A percentile compares a stretch with the other conserved stretches of the same genome.
These are phyloP conservation scores for Ceratobasidium theobromae DNA, from an alignment of 1,284 basidiomycete species.

Conservation along the genomic window DNA sequence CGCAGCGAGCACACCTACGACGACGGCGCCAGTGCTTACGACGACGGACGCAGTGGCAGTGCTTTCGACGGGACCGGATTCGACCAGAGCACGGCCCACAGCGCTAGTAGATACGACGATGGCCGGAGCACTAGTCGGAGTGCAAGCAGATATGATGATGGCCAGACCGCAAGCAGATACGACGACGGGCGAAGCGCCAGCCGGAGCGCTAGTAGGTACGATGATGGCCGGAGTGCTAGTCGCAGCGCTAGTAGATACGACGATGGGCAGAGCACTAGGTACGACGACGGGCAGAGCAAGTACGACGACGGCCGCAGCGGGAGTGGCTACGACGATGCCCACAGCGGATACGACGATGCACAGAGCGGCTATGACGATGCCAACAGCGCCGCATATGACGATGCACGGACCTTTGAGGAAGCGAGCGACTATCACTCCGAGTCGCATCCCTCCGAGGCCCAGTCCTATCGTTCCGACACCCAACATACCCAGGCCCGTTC, in stretches of 20 bases:
- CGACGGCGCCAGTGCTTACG: slow-evolving; percentile 21
- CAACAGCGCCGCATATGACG: slow-evolving; percentile 8
- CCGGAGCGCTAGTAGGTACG: not conserved
- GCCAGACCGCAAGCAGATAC: not conserved
- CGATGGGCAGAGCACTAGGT: slow-evolving; percentile 1
- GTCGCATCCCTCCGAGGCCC: not conserved
- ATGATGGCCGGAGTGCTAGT: not conserved
- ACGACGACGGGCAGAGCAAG: not conserved
- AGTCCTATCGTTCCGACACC: not conserved
- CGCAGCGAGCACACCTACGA: slow-evolving; percentile 17
- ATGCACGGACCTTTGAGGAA: slow-evolving; percentile 18
- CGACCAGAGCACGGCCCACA: not conserved
- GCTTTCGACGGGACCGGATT: not conserved
- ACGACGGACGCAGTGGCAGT: slow-evolving; percentile 16
- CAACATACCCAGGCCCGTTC: not conserved
- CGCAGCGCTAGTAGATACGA: not conserved
- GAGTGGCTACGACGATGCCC: not conserved
- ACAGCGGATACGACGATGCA: slow-evolving; percentile 7
- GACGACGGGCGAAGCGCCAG: not conserved
- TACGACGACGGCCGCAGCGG: slow-evolving; percentile 21
- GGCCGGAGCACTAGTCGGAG: not conserved
- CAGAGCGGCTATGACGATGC: slow-evolving; percentile 21
- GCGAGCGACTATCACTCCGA: slow-evolving; percentile 2
- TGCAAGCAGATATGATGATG: not conserved
- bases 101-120: not conserved